Evolutionary conservation across 352 stramenopile genomes (phyloP).

Genomic region (Pythium vanterpoolii): DNA sequence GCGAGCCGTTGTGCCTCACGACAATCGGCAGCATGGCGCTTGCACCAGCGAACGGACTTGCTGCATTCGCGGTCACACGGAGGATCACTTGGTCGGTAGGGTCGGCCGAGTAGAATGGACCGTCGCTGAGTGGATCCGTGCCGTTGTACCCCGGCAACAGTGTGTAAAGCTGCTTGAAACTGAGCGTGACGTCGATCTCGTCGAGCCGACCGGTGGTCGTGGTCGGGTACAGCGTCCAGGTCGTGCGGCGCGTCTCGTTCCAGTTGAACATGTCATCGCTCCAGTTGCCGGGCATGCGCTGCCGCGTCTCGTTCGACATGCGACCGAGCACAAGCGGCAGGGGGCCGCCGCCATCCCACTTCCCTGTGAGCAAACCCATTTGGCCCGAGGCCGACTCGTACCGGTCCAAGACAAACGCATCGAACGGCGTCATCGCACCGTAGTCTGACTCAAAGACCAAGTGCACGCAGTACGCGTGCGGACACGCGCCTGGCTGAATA

Average conservation of each 20-base stretch:
- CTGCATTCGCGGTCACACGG: slow-evolving; percentile 26
- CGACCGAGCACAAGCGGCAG: slow-evolving; percentile 34
- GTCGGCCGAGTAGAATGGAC: slow-evolving; percentile 38
- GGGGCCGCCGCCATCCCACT: background rate
- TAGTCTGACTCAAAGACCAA: slow-evolving; percentile 45
- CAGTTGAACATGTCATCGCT: slow-evolving; percentile 7
- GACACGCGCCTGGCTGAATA: background rate
- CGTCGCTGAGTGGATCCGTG: slow-evolving; percentile 18
- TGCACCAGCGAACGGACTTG: slow-evolving; percentile 14
- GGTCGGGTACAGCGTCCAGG: slow-evolving; percentile 39
- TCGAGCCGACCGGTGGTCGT: slow-evolving; percentile 11
- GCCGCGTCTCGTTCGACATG: slow-evolving; percentile 21
- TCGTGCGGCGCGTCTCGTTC: slow-evolving; percentile 34
- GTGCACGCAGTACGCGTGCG: slow-evolving; percentile 26
- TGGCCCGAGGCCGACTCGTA: slow-evolving; percentile 23
- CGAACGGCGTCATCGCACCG: slow-evolving; percentile 42
- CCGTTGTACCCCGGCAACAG: slow-evolving; percentile 30
- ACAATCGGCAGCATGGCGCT: slow-evolving; percentile 36
- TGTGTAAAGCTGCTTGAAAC: slow-evolving; percentile 60
- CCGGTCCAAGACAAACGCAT: slow-evolving; percentile 49
- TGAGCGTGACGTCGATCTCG: slow-evolving; percentile 45
- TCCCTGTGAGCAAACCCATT: background rate
- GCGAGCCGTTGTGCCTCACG: slow-evolving; percentile 40
- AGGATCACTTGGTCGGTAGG: slow-evolving; percentile 43
- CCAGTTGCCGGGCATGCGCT: background rate